Conservation (phyloP, 768 basidiomycete species). For the Exsudoporus frostii region DNA sequence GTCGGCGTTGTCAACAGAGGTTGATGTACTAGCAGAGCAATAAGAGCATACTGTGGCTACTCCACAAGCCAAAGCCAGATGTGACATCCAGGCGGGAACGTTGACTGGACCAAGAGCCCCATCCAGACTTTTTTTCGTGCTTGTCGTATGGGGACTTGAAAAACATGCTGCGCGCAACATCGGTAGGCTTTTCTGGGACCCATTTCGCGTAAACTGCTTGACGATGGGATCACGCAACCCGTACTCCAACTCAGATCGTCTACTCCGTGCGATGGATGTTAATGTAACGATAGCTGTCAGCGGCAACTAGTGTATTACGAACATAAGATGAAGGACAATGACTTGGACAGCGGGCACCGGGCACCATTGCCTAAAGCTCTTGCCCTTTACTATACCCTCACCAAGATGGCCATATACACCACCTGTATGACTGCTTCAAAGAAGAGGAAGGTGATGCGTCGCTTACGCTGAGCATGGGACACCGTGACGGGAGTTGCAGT, state of each 20-base stretch:
- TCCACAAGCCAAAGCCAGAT: no score
- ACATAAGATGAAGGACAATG: background rate
- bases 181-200: background rate
- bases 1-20: background rate
- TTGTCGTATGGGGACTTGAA: no score
- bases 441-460: slow-evolving; percentile 87
- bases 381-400: slow-evolving; percentile 47
- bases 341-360: background rate
- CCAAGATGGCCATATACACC: slow-evolving; percentile 81
- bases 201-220: background rate
- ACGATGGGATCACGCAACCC: background rate
- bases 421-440: slow-evolving; percentile 79
- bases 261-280: background rate
- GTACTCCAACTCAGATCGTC: background rate
- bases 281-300: background rate
- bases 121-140: no score
- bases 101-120: no score
- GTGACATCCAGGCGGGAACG: no score
- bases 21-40: no score
- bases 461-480: slow-evolving; percentile 74
- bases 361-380: background rate
- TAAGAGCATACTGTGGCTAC: no score
- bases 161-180: background rate
- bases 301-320: slow-evolving; percentile 3
- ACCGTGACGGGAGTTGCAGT: slow-evolving; percentile 51